These are phyloP conservation scores for Elsinoe necatrix DNA, from an alignment of 2,329 filamentous ascomycete species.

Conservation along the genomic window DNA sequence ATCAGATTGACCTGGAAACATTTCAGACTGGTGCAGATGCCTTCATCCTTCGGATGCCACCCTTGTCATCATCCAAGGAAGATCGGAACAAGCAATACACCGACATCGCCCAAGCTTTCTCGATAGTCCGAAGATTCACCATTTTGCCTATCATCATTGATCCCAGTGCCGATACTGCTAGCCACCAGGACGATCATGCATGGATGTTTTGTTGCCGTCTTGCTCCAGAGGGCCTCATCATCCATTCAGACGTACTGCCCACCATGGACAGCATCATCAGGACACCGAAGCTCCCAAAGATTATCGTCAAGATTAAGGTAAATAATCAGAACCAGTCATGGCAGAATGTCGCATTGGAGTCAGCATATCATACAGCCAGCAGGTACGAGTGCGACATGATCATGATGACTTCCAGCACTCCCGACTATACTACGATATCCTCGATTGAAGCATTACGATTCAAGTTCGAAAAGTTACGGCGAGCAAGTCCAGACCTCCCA, in stretches of 20 bases:
- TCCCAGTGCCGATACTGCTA: conserved; percentile 23
- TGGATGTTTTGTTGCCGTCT: conserved; percentile 39
- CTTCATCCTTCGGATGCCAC: conserved; percentile 44
- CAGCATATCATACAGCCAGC: conserved; percentile 51
- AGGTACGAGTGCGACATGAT: conserved; percentile 53
- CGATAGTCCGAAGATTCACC: conserved; percentile 53
- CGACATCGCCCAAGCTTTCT: conserved; percentile 48
- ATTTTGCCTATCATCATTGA: conserved; percentile 43
- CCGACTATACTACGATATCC: not conserved
- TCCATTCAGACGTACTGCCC: conserved; percentile 50
- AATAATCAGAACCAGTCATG: conserved; percentile 35
- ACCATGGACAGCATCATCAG: conserved; percentile 43
- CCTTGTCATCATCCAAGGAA: not conserved
- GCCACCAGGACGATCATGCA: conserved; percentile 43
- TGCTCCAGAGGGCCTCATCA: conserved; percentile 9
- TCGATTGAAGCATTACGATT: conserved; percentile 1
- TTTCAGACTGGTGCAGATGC: conserved; percentile 60
- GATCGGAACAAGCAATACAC: conserved; percentile 7
- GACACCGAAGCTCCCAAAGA: conserved; percentile 19
- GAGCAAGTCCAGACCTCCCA: conserved; percentile 18
- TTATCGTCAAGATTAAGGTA: conserved; percentile 21
- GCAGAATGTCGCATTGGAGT: conserved; percentile 48
- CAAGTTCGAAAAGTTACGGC: not conserved
- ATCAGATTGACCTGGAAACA: conserved; percentile 52
- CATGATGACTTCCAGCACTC: conserved; percentile 35